Base-by-base conservation (phyloP, 2,329 filamentous ascomycete species). In the Fusarium sp. region DNA sequence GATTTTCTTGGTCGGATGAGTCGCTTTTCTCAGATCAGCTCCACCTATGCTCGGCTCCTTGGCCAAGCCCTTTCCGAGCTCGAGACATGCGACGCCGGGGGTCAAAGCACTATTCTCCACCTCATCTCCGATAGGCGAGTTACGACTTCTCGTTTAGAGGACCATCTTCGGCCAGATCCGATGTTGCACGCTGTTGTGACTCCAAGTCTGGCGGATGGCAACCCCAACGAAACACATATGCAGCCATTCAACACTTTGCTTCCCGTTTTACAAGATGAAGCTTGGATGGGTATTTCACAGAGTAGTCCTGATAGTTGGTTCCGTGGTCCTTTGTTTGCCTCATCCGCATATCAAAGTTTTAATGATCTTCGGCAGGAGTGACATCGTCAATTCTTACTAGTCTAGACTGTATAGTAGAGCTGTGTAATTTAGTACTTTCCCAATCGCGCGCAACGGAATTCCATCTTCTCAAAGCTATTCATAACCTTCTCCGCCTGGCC, bases 1-100 rank as follows among this genome's bases (percentile, higher is more conserved):
- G 24, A 25, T 0, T 20, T 58, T n/a, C 54, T 58, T 6, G 22
- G 11, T 2, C 49, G 24, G 1, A 57, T 57, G 46, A 38, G 54
- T 1, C 46, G 54, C 20, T 58, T 16, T 22, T 58, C 45, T 25
- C 54, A 58, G 24, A 58, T 58, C 6, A 53, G 54, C 7, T 20
- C 46, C 0, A 58, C 45, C 0, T 58, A 53, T 5, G 16, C 46
- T 5, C 49, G 9, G 3, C 49, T 58, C 1, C 32, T 58, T 1
- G 30, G 20, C 6, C 54, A 22, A 16, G 24, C 30, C 12, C 34
- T 49, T 5, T 58, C 25, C 18, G 54, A 30, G 7, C 3, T 58
- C 4, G 46, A 53, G 0, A 20, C 24, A 8, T 32, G n/a, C 3
- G 11, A 10, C 10, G 5, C 20, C 0, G 9, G 0, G 1, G 9